Conservation (phyloP, 2,329 filamentous ascomycete genomes). For the Epichloe brachyelytri region DNA sequence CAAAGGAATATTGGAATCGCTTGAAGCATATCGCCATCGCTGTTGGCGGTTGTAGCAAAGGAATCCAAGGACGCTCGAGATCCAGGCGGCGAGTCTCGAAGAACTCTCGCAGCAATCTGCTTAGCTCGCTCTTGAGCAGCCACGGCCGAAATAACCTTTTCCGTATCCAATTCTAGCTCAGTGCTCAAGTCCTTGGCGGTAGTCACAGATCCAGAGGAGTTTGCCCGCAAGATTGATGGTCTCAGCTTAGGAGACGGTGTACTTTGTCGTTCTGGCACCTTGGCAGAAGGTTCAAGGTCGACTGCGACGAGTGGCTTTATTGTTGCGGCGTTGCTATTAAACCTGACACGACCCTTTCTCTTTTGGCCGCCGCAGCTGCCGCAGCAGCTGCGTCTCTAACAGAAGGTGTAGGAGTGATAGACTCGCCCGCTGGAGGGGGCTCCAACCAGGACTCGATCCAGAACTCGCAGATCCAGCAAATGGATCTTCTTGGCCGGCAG, state of each 20-base stretch:
- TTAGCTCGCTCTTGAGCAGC: conserved; percentile 31
- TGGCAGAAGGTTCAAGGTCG: conserved; percentile 5
- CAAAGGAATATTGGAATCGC: conserved; percentile 18
- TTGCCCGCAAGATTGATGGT: conserved; percentile 30
- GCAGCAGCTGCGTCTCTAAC: background rate
- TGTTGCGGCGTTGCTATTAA: conserved; percentile 31
- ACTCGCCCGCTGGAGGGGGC: background rate
- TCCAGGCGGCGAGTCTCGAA: conserved; percentile 22
- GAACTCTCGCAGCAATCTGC: conserved; percentile 27
- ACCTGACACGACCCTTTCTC: conserved; percentile 34
- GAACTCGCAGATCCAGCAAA: background rate
- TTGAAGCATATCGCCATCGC: conserved; percentile 14
- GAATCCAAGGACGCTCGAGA: conserved; percentile 27
- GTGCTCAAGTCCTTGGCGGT: conserved; percentile 14
- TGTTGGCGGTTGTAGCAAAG: conserved; percentile 16
- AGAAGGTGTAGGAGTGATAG: background rate
- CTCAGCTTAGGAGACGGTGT: conserved; percentile 17
- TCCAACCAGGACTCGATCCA: background rate
- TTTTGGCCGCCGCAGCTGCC: conserved; percentile 14
- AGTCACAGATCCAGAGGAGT: conserved; percentile 26
- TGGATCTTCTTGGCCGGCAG: background rate
- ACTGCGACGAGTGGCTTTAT: conserved; percentile 14
- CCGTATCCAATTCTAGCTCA: conserved; percentile 14
- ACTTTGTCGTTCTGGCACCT: background rate
- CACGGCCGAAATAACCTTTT: conserved; percentile 21